phyloP scores from a whole-genome alignment of 2,329 filamentous ascomycete species.

The Myriosclerotinia scirpicola region DNA sequence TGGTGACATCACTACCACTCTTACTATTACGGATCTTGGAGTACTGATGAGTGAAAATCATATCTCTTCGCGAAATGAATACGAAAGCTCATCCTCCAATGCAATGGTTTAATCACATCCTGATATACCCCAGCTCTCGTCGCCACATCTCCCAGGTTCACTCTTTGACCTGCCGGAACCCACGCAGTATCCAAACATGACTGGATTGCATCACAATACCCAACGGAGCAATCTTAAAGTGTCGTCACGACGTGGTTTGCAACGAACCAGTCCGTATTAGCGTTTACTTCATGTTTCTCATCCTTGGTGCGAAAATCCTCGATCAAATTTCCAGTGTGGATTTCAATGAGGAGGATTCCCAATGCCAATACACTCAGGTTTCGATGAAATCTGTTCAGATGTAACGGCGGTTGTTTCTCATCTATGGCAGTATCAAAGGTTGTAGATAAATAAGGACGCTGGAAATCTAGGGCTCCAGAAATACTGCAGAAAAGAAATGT shows the following conservation, averaged over 20 bases:
- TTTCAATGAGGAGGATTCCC: slow-evolving; percentile 5
- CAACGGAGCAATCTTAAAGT: slow-evolving; percentile 11
- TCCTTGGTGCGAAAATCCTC: background rate
- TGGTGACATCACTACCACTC: no score
- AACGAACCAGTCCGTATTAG: slow-evolving; percentile 6
- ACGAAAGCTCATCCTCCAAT: slow-evolving; percentile 8
- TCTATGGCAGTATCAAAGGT: background rate
- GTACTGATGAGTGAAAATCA: background rate
- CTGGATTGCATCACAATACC: slow-evolving; percentile 14
- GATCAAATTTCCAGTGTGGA: background rate
- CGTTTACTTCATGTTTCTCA: background rate
- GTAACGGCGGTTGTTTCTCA: background rate
- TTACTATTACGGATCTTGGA: no score
- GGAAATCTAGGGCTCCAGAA: background rate
- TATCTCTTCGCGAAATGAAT: slow-evolving; percentile 9
- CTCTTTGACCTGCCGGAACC: slow-evolving; percentile 11
- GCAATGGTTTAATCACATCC: slow-evolving; percentile 6
- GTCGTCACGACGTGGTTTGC: slow-evolving; percentile 1
- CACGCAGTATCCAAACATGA: slow-evolving; percentile 9
- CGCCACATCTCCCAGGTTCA: background rate
- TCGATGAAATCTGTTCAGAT: slow-evolving; percentile 4
- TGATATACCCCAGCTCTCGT: slow-evolving; percentile 8
- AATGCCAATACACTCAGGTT: slow-evolving; percentile 4
- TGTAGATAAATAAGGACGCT: slow-evolving; percentile 7
- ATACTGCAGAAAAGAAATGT: slow-evolving; percentile 7